These are phyloP conservation scores for Aleurites moluccanus DNA, from an alignment of 441 rosid genomes.

Conservation along the genomic window DNA sequence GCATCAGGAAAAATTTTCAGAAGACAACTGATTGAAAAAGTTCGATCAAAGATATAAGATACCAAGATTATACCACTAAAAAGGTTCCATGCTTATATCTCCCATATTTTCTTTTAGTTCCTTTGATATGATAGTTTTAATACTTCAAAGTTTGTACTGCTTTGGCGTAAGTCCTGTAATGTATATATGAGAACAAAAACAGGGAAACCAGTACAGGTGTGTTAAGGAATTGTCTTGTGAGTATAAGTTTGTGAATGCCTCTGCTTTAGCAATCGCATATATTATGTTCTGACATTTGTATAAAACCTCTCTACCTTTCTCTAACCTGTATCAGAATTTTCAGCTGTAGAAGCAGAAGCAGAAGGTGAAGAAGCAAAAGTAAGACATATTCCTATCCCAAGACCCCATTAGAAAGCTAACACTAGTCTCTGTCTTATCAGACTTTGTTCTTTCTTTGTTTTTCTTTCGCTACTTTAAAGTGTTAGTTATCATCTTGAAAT, in stretches of 20 bases:
- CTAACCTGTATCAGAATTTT: background rate
- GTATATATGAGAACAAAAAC: background rate
- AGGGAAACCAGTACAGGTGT: background rate
- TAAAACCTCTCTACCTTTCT: background rate
- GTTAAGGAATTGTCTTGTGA: background rate
- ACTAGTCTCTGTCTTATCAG: background rate
- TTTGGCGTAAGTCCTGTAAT: no score
- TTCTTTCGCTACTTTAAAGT: background rate
- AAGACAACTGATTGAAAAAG: slow-evolving; percentile 34
- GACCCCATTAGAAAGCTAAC: slow-evolving; percentile 11
- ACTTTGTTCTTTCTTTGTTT: background rate
- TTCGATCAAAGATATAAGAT: slow-evolving; percentile 34
- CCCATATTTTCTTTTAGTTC: background rate
- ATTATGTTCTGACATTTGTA: slow-evolving; percentile 4
- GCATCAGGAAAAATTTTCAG: slow-evolving; percentile 44
- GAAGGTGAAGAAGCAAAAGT: background rate
- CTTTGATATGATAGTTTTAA: no score
- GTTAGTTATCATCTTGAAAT: slow-evolving; percentile 1
- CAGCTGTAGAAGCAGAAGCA: background rate
- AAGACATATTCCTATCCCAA: background rate
- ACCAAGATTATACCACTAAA: background rate
- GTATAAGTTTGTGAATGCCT: slow-evolving; percentile 5
- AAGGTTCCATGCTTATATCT: background rate
- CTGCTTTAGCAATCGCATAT: background rate
- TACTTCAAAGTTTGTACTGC: no score